Percentiles rank a stretch among this genome's conserved stretches.
Evolutionary conservation across 352 stramenopile genomes (phyloP).

Genomic region (Pythium dissotocum): DNA sequence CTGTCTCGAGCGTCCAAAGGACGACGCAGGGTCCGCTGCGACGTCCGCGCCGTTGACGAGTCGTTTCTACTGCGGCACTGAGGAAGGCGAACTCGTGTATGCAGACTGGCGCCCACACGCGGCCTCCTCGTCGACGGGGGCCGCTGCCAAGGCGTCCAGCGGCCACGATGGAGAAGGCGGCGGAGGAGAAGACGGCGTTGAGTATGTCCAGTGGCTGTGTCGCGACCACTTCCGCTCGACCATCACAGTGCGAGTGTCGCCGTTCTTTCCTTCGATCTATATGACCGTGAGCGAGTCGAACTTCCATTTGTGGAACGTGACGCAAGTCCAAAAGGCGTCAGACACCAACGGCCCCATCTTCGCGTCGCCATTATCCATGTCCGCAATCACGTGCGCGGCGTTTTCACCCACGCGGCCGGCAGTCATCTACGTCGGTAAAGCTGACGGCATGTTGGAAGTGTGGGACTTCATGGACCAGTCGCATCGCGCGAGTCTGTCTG

Average conservation of each 20-base stretch:
- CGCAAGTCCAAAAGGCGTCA: conserved; percentile 37
- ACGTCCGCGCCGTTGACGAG: conserved; percentile 39
- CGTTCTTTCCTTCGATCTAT: conserved; percentile 91
- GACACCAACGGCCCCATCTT: conserved; percentile 80
- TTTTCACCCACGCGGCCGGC: conserved; percentile 90
- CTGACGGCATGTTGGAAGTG: conserved; percentile 90
- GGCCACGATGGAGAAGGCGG: conserved; percentile 40
- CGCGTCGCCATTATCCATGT: conserved; percentile 74
- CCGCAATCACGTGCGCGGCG: conserved; percentile 78
- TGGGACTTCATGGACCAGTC: conserved; percentile 94
- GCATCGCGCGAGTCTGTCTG: conserved; percentile 77
- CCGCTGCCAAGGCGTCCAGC: conserved; percentile 32
- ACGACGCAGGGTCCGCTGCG: conserved; percentile 32
- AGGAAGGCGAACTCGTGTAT: conserved; percentile 91
- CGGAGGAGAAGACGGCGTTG: conserved; percentile 56
- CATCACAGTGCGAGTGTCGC: conserved; percentile 79
- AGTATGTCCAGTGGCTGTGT: conserved; percentile 92
- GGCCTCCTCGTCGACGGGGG: conserved; percentile 10
- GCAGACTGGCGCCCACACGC: conserved; percentile 86
- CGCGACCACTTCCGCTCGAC: conserved; percentile 87
- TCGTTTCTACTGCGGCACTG: conserved; percentile 80
- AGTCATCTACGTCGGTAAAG: conserved; percentile 88
- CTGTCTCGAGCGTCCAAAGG: conserved; percentile 63
- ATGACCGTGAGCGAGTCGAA: conserved; percentile 88
- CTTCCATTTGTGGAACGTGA: conserved; percentile 93